A percentile compares a stretch with the other conserved stretches of the same genome.
Evolutionary conservation across 495 filamentous ascomycete genomes (phyloP).

Genomic region (Cercophora newfieldiana): DNA sequence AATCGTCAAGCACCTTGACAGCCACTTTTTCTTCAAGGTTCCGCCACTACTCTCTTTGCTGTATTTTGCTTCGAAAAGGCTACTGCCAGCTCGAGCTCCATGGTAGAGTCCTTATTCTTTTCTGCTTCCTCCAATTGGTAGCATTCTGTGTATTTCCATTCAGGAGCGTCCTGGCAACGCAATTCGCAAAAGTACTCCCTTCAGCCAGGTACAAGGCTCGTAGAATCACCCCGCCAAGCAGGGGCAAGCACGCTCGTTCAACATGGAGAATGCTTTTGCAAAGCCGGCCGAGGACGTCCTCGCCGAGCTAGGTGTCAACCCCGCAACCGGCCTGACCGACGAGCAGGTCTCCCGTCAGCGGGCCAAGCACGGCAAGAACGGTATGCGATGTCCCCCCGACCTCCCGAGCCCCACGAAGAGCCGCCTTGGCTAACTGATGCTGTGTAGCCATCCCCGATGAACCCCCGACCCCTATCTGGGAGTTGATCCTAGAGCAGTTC

Average conservation of each 20-base stretch:
- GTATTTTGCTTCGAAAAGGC: slow-evolving; percentile 12
- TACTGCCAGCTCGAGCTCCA: slow-evolving; percentile 13
- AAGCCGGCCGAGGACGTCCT: slow-evolving; percentile 68
- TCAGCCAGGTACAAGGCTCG: background rate
- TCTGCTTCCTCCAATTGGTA: slow-evolving; percentile 23
- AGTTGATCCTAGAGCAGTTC: slow-evolving; percentile 96
- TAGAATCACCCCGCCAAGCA: slow-evolving; percentile 15
- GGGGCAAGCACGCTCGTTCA: slow-evolving; percentile 17
- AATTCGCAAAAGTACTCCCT: background rate
- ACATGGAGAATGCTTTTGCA: slow-evolving; percentile 81
- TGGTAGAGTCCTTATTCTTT: slow-evolving; percentile 17
- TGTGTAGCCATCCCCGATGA: slow-evolving; percentile 85
- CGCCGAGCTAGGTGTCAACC: slow-evolving; percentile 67
- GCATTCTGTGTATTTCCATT: background rate
- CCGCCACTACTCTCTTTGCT: slow-evolving; percentile 22
- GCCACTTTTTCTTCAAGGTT: slow-evolving; percentile 15
- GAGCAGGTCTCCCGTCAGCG: slow-evolving; percentile 63
- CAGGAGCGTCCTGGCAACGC: background rate
- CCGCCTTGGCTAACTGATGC: background rate
- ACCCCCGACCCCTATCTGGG: slow-evolving; percentile 94
- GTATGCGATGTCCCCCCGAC: slow-evolving; percentile 49
- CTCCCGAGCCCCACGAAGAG: slow-evolving; percentile 1
- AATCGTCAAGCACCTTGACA: slow-evolving; percentile 13
- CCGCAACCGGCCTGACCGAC: slow-evolving; percentile 66
- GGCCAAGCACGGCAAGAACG: slow-evolving; percentile 79